Evolutionary conservation across 495 filamentous ascomycete species (phyloP).

Genomic region (Massariosphaeria phaeospora): DNA sequence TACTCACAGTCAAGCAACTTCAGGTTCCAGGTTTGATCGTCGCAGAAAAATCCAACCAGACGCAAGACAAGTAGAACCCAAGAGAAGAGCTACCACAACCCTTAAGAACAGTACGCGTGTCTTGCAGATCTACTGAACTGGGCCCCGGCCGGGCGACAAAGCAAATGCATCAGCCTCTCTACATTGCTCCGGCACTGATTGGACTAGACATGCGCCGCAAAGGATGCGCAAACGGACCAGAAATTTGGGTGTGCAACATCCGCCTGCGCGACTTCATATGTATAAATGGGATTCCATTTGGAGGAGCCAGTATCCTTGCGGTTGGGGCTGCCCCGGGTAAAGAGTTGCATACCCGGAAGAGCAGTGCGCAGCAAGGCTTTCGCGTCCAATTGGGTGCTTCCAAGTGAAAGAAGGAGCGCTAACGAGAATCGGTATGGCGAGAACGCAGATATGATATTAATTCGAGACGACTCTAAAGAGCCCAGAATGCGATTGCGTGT

Average conservation of each 20-base stretch:
- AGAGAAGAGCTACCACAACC: no score
- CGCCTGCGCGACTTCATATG: slow-evolving; percentile 23
- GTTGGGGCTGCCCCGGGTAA: slow-evolving; percentile 14
- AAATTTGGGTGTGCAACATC: slow-evolving; percentile 1
- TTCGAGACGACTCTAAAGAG: slow-evolving; percentile 9
- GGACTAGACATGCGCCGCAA: background rate
- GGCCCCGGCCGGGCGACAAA: no score
- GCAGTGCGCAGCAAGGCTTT: background rate
- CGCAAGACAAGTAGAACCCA: no score
- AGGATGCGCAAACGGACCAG: slow-evolving; percentile 2
- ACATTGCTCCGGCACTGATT: background rate
- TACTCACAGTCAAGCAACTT: no score
- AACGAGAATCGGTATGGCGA: slow-evolving; percentile 3
- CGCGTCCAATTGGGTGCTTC: slow-evolving; percentile 3
- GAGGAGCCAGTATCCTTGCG: background rate
- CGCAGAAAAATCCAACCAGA: no score
- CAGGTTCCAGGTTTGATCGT: no score
- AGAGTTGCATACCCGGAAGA: background rate
- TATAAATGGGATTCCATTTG: slow-evolving; percentile 17
- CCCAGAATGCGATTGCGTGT: background rate
- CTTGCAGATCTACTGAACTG: no score
- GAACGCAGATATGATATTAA: background rate
- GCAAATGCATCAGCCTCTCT: no score
- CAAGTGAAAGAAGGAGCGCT: slow-evolving; percentile 8
- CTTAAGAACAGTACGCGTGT: no score